Conservation (phyloP, 306 rosid species). For the Datisca glomerata region DNA sequence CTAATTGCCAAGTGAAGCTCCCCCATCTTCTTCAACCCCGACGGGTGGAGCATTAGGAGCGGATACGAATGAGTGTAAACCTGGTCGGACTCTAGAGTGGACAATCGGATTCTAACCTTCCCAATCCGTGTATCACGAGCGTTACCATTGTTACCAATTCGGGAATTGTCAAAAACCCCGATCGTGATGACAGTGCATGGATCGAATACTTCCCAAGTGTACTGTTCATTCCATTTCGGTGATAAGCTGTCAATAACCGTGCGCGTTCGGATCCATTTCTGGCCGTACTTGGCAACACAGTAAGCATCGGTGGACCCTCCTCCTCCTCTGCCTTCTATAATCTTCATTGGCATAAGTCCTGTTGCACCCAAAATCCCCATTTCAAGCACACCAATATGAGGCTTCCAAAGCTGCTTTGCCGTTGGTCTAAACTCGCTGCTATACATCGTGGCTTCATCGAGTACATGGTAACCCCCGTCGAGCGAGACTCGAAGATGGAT, state of each 20-base stretch:
- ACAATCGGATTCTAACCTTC: conserved; percentile 42
- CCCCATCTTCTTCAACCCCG: conserved; percentile 56
- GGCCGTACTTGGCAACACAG: conserved; percentile 53
- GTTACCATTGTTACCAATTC: conserved; percentile 15
- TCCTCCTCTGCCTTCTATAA: conserved; percentile 40
- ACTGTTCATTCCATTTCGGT: conserved; percentile 62
- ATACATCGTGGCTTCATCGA: conserved; percentile 51
- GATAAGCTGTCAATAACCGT: conserved; percentile 45
- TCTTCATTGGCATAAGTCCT: conserved; percentile 49
- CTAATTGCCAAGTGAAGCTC: conserved; percentile 53
- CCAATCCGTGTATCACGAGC: conserved; percentile 39
- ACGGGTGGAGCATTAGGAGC: conserved; percentile 35
- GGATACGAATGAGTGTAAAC: conserved; percentile 58
- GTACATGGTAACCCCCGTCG: conserved; percentile 59
- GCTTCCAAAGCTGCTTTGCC: conserved; percentile 49
- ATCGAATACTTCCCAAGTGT: conserved; percentile 58
- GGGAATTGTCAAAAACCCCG: conserved; percentile 48
- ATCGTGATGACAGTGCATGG: conserved; percentile 47
- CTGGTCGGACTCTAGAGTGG: conserved; percentile 41
- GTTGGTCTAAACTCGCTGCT: conserved; percentile 58
- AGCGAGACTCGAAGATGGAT: conserved; percentile 44
- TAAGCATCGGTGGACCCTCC: conserved; percentile 44
- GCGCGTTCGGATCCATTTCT: conserved; percentile 50
- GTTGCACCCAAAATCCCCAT: conserved; percentile 58
- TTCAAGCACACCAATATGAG: conserved; percentile 51